phyloP scores from a whole-genome alignment of 1,284 basidiomycete genomes.

The Flammula alnicola region DNA sequence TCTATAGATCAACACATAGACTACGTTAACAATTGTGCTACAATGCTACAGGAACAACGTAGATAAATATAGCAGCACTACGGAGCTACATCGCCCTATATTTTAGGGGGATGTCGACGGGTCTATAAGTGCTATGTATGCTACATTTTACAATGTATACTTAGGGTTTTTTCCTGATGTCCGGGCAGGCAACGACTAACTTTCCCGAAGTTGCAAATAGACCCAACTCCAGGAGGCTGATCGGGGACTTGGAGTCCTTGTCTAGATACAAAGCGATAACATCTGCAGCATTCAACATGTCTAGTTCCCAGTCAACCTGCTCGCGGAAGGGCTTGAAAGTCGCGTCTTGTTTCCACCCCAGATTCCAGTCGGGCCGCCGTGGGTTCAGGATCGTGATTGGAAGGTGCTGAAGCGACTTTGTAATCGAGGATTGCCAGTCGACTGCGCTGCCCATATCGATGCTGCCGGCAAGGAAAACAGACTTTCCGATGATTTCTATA shows the following conservation, averaged over 20 bases:
- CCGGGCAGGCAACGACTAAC: constrained; percentile 1
- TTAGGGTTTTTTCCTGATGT: too few species aligned
- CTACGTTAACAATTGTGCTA: too few species aligned
- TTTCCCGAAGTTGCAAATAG: not conserved
- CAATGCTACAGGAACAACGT: too few species aligned
- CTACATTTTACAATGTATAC: too few species aligned
- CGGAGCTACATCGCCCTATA: too few species aligned
- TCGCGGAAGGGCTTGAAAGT: constrained; percentile 2
- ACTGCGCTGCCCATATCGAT: constrained; percentile 6
- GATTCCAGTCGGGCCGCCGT: not conserved
- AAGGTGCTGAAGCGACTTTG: not conserved
- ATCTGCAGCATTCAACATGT: constrained; percentile 6
- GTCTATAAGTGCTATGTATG: too few species aligned
- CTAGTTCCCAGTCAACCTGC: constrained; percentile 6
- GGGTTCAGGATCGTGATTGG: constrained; percentile 5
- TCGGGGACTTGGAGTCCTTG: constrained; percentile 3
- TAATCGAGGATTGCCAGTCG: not conserved
- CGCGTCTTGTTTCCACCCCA: not conserved
- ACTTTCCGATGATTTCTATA: not conserved
- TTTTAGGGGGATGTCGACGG: too few species aligned
- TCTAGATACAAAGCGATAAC: constrained; percentile 3
- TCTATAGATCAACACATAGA: too few species aligned
- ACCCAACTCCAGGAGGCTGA: constrained; percentile 4
- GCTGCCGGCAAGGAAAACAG: constrained; percentile 7
- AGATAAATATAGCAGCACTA: too few species aligned